Conservation (phyloP, 306 rosid genomes). For the Sesbania bispinosa region DNA sequence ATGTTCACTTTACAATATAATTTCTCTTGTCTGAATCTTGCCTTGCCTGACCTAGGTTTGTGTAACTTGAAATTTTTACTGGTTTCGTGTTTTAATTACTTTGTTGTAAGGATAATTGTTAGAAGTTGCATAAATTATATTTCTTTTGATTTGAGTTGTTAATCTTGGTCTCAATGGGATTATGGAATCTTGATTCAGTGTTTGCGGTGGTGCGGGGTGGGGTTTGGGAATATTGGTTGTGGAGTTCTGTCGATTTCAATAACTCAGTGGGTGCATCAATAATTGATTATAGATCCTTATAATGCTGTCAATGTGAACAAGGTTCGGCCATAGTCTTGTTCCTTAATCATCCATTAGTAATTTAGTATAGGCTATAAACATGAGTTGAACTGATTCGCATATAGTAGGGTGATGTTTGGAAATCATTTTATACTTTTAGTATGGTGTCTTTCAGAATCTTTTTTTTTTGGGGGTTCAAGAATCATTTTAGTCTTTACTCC, state of each 20-base stretch:
- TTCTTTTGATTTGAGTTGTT: constrained; percentile 4
- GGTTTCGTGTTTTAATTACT: not conserved
- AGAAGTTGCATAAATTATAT: not conserved
- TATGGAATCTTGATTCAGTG: not conserved
- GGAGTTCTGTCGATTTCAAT: not conserved
- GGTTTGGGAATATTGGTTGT: not conserved
- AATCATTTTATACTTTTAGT: not conserved
- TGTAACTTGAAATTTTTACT: not conserved
- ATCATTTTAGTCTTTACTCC: not conserved
- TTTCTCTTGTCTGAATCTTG: constrained; percentile 4
- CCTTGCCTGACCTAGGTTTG: constrained; percentile 12
- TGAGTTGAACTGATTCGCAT: not conserved
- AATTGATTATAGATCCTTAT: not conserved
- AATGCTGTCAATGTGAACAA: not conserved
- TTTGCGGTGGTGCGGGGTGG: not conserved
- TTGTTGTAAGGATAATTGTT: not conserved
- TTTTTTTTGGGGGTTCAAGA: not conserved
- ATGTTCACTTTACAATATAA: not conserved
- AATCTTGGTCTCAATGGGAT: not conserved
- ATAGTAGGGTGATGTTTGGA: constrained; percentile 6
- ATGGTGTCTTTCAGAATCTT: not conserved
- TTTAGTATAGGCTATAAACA: not conserved
- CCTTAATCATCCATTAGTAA: not conserved
- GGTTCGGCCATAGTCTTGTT: not conserved
- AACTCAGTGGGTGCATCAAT: not conserved